Evolutionary conservation across 129 eudicot genomes (phyloP), one percentile per base, ranked within the genome.

Genomic region (Pseudognaphalium luteoalbum): DNA sequence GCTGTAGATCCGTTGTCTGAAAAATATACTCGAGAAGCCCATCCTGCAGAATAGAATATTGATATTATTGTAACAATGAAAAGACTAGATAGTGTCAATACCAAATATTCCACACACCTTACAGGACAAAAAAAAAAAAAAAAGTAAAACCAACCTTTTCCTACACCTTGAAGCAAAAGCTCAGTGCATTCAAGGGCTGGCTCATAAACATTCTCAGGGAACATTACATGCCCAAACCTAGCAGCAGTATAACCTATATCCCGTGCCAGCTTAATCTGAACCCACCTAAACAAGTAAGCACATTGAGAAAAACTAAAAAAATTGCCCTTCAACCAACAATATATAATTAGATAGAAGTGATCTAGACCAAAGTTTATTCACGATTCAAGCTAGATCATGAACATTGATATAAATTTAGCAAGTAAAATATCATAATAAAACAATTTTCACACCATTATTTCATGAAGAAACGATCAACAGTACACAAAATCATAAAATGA

Each of bases 1-100:
- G 98, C 97, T 51, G 98, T 94, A 51, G 98, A 91, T 75, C 98
- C 98, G 74, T 94, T 94, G 74, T 94, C 98, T 19, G 98, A 94
- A 86, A 88, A 94, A 75, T 83, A 94, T 47, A 78, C 78, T 65
- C 98, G 84, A 50, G 98, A 91, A 51, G 97, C 98, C 98, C 98
- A 94, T 72, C 96, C 98, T 94, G 78, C 39, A 60, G 8, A 60
- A 67, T 29, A 32, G 33, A 33, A 57, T 6, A 6, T 57, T n/a
- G 29, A 19, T 11, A 57, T 7, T 3, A 57, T 57, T 57, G 62
- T 57, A 8, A 57, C 14, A 6, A 57, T 9, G 11, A 20, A 4
- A 57, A n/a, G 62, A 57, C 14, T 20, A 57, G 29, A n/a, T 57
- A 6, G 4, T 57, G 62, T 7, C 47, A 1, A 8, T 41, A 41